Evolutionary conservation across 139 green algal genomes (phyloP), one percentile per base, ranked within the genome.

Genomic region (Pycnococcus provasolii): DNA sequence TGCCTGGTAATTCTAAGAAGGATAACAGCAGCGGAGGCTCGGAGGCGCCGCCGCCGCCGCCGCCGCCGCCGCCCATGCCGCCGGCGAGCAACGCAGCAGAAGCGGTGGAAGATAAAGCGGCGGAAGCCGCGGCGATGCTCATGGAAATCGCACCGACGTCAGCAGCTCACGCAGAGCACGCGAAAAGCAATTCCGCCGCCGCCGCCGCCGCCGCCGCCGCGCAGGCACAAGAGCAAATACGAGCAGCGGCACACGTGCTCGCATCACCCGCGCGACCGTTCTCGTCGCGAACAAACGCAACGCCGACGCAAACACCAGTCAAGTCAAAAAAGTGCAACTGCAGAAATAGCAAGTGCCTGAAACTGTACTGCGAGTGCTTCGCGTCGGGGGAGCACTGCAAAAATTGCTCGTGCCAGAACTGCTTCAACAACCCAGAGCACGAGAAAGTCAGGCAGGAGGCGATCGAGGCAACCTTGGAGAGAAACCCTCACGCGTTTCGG

Each of bases 301-400:
- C 9, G 48, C 9, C 48, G 48, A 11, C 48, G 11, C 48, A 55
- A 9, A 9, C 9, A 11, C 9, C 48, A 9, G 48, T 55, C 48
- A 55, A 11, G 48, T 75, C 58, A 58, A 76, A 70, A 46, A 40
- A 70, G 42, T 84, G 78, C 72, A 77, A 79, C 62, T 84, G 78
- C 64, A 80, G 78, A 43, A 81, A 84, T 68, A 77, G 63, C 8
- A 77, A 73, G 68, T 84, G 78, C 72, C 63, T 84, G 9, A 84
- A 84, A 66, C 73, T 84, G 63, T 84, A 84, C 68, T 84, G 78
- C 62, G 78, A 84, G 67, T 84, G 78, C 73, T 92, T 92, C 66
- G 73, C 78, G 4, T 77, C 79, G 37, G 75, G 77, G 11, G 64
- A 73, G n/a, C 89, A 77, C 64, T 92, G 86, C 75, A 45, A 74